phyloP scores from a whole-genome alignment of 805 yeast species.

The Dipodascus geniculatus region DNA sequence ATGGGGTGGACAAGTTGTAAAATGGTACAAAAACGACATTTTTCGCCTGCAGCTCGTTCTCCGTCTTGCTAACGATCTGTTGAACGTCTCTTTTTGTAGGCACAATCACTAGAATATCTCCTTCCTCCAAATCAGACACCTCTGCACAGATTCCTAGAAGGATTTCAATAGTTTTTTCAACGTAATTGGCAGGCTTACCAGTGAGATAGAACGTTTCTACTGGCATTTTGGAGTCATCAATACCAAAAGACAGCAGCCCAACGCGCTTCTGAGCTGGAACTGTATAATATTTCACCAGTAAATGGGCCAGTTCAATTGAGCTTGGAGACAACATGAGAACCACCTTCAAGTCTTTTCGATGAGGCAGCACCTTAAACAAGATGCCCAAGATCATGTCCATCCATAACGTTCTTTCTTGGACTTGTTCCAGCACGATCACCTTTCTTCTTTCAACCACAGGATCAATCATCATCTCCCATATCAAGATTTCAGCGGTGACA shows the following conservation, averaged over 20 bases:
- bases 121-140: slow-evolving; percentile 30
- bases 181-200: slow-evolving; percentile 55
- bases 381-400: slow-evolving; percentile 67
- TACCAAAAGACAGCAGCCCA: not conserved
- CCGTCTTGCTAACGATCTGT: not conserved
- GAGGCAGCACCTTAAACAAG: slow-evolving; percentile 41
- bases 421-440: slow-evolving; percentile 75
- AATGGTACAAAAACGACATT: not conserved
- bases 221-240: slow-evolving; percentile 28
- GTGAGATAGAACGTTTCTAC: slow-evolving; percentile 57
- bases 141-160: slow-evolving; percentile 41
- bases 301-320: not conserved
- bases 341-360: slow-evolving; percentile 45
- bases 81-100: slow-evolving; percentile 3
- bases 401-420: slow-evolving; percentile 67
- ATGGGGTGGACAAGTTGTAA: not conserved
- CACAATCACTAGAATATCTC: slow-evolving; percentile 21
- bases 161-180: slow-evolving; percentile 62
- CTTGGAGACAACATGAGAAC: slow-evolving; percentile 3
- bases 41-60: not conserved
- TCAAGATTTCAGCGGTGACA: slow-evolving; percentile 70
- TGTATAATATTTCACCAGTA: not conserved
- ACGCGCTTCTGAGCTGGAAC: not conserved
- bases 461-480: slow-evolving; percentile 58
- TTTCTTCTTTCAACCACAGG: slow-evolving; percentile 48